These are phyloP conservation scores for Endocladia muricata DNA, from an alignment of 31 red algal species.

Conservation along the genomic window DNA sequence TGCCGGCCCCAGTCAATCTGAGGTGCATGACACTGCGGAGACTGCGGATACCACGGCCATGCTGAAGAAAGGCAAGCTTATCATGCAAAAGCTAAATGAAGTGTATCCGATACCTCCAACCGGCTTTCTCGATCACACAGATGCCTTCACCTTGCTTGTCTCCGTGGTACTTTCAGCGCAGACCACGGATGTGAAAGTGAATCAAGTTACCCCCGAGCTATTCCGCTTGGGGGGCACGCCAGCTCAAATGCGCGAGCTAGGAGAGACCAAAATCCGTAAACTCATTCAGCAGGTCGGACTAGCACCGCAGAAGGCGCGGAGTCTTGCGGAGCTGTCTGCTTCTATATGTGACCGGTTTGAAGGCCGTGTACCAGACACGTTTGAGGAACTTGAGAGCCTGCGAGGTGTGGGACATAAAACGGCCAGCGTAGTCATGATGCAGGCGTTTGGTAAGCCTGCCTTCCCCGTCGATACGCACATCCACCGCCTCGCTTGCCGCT, in stretches of 20 bases:
- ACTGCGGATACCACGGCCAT: neutral
- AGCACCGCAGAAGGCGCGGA: conserved; percentile 62
- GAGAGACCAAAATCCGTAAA: conserved; percentile 29
- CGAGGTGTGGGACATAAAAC: conserved; percentile 93
- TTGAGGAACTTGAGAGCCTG: conserved; percentile 66
- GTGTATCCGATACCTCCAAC: conserved; percentile 40
- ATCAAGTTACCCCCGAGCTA: conserved; percentile 81
- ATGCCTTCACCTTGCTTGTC: conserved; percentile 88
- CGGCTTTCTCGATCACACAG: conserved; percentile 66
- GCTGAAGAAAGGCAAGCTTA: conserved; percentile 33
- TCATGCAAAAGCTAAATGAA: conserved; percentile 34
- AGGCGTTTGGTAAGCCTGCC: conserved; percentile 85
- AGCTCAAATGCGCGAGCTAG: conserved; percentile 46
- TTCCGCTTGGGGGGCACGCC: conserved; percentile 68
- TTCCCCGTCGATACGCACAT: conserved; percentile 99
- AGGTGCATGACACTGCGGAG: neutral
- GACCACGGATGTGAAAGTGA: conserved; percentile 71
- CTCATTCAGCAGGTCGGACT: conserved; percentile 77
- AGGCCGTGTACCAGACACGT: conserved; percentile 60
- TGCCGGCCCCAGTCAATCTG: no score
- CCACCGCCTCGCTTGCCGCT: conserved; percentile 88
- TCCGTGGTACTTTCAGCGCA: conserved; percentile 89
- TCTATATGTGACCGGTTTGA: conserved; percentile 37
- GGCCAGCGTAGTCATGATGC: conserved; percentile 79
- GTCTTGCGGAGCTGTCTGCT: conserved; percentile 43